phyloP scores from a whole-genome alignment of 805 yeast species.

The Saccharomyces mikatae region DNA sequence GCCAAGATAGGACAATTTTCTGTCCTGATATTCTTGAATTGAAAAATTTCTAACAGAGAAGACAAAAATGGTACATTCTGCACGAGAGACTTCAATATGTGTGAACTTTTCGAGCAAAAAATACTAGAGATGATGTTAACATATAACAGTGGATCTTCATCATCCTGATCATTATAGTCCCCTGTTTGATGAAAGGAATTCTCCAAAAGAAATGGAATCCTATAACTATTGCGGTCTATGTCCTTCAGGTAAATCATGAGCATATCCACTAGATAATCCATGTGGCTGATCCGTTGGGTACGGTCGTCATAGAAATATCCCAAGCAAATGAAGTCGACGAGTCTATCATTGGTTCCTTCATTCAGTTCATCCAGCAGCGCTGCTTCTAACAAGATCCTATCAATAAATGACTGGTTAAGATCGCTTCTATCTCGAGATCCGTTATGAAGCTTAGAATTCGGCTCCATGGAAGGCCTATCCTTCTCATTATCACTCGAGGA shows the following conservation, averaged over 20 bases:
- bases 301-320: constrained; percentile 31
- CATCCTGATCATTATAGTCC: constrained; percentile 2
- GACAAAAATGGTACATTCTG: constrained; percentile 56
- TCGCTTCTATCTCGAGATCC: neutral
- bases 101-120: constrained; percentile 83
- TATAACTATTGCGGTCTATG: constrained; percentile 9
- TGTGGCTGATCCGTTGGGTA: constrained; percentile 17
- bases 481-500: neutral
- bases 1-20: constrained; percentile 69
- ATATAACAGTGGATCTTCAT: constrained; percentile 3
- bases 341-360: constrained; percentile 29
- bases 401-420: constrained; percentile 27
- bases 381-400: constrained; percentile 32
- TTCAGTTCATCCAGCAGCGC: constrained; percentile 32
- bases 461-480: neutral
- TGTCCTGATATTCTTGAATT: constrained; percentile 44
- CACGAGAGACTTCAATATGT: constrained; percentile 80
- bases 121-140: constrained; percentile 55
- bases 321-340: constrained; percentile 44
- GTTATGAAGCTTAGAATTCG: neutral
- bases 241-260: constrained; percentile 21
- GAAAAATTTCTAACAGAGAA: constrained; percentile 72
- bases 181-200: neutral
- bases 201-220: constrained; percentile 1
- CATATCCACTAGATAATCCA: constrained; percentile 27